Base-by-base conservation (phyloP, 2,329 filamentous ascomycete species). In the Pyricularia pennisetigena region DNA sequence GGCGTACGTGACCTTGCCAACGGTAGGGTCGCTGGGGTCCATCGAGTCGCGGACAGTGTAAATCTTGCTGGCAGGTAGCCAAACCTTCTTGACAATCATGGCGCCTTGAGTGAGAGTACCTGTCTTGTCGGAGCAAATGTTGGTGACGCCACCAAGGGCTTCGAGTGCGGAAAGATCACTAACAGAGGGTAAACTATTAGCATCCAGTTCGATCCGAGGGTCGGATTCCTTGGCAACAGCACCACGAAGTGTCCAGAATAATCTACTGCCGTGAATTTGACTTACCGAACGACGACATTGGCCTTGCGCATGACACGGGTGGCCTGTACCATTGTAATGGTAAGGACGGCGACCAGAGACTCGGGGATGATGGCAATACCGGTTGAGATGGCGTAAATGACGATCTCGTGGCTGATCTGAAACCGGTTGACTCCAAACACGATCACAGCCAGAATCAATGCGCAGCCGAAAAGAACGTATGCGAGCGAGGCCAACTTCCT, bases 401-500 rank as follows among this genome's bases (percentile, higher is more conserved):
- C 78, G 16, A 88, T 84, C 69, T 89, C 85, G 69, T 83, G 82
- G 59, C 80, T 76, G 63, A 88, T 77, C 1, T 82, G 65, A 77
- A 83, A 89, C 69, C 79, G 78, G 74, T 83, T 86, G 70, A 82
- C 86, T 6, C 82, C 84, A 75, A 89, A 89, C 72, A 89, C 87
- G 67, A 89, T 84, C 69, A 89, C 75, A 66, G 84, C 86, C 41
- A 89, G 80, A 2, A 88, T 72, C 68, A 88, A 80, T 62, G 87
- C 93, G 66, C 93, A 85, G 64, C 83, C 88, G 74, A 97, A 96
- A 2, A 97, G 85, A 3, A 92, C 76, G 62, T 95, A 88, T 30
- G 93, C 93, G 74, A 97, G 89, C 78, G 94, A 93, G 79, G 90
- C 92, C 67, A 97, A 83, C 74, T 92, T 94, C 72, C 90, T 89